A percentile compares a stretch with the other conserved stretches of the same genome.
Conservation (phyloP, 2,329 filamentous ascomycete species). For the Epichloe sylvatica region DNA sequence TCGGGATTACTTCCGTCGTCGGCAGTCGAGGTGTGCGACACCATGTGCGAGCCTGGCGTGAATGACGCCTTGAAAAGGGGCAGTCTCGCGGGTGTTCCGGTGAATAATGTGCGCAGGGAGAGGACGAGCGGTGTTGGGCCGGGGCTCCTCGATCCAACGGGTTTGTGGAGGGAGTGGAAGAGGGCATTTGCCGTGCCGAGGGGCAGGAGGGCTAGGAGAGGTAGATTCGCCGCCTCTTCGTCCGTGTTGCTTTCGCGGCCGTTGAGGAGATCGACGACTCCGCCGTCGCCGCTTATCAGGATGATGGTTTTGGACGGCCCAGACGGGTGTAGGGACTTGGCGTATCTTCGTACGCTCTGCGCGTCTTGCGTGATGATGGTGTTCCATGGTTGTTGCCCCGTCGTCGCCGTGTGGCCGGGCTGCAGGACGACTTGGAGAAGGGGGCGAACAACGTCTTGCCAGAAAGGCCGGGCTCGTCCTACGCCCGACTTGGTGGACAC, state of each 20-base stretch:
- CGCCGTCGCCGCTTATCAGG: constrained; percentile 78
- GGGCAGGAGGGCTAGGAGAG: constrained; percentile 40
- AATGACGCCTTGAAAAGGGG: constrained; percentile 51
- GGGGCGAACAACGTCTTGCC: constrained; percentile 39
- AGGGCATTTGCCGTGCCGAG: constrained; percentile 53
- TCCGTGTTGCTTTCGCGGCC: constrained; percentile 17
- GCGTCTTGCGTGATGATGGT: constrained; percentile 50
- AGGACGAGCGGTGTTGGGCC: constrained; percentile 30
- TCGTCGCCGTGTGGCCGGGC: neutral
- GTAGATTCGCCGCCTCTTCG: constrained; percentile 11
- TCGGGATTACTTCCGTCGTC: constrained; percentile 1
- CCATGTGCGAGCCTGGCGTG: constrained; percentile 39
- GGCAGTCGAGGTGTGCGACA: constrained; percentile 20
- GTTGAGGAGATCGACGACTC: constrained; percentile 71
- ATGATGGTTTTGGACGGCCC: constrained; percentile 43
- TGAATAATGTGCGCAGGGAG: constrained; percentile 44
- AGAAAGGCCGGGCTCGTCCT: constrained; percentile 42
- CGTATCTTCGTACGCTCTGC: constrained; percentile 51
- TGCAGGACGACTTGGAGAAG: constrained; percentile 31
- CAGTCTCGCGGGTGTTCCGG: constrained; percentile 38
- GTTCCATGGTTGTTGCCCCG: neutral
- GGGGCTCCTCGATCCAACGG: constrained; percentile 29
- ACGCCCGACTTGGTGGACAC: constrained; percentile 55
- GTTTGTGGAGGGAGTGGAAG: constrained; percentile 47
- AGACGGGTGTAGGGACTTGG: constrained; percentile 20